A percentile compares a stretch with the other conserved stretches of the same genome.
Conservation (phyloP, 2,329 filamentous ascomycete genomes). For the Paraconiothyrium sp. region DNA sequence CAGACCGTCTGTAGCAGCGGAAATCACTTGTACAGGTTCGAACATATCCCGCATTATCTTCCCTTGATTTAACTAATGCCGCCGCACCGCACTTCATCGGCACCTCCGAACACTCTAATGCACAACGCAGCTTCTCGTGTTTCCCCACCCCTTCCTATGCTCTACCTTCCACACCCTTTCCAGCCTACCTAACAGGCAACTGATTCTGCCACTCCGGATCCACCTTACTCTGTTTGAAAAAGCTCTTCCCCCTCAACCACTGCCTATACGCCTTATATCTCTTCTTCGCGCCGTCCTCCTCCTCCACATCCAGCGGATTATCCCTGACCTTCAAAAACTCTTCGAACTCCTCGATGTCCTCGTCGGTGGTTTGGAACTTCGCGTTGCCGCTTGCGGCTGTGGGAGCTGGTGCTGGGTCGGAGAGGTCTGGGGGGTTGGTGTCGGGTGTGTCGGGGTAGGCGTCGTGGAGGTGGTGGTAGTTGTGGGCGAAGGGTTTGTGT, state of each 20-base stretch:
- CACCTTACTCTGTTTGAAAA: slow-evolving; percentile 84
- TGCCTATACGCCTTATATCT: slow-evolving; percentile 96
- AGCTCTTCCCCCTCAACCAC: slow-evolving; percentile 92
- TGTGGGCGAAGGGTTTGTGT: slow-evolving; percentile 7
- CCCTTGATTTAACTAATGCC: no score
- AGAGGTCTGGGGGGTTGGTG: background rate
- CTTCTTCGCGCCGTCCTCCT: slow-evolving; percentile 90
- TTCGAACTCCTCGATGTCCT: slow-evolving; percentile 76
- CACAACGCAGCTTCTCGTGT: background rate
- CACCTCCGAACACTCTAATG: no score
- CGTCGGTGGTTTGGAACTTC: slow-evolving; percentile 64
- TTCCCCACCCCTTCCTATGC: background rate
- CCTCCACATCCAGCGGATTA: slow-evolving; percentile 85
- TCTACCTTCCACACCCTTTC: background rate
- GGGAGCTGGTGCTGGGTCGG: background rate
- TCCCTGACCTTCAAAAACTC: slow-evolving; percentile 81
- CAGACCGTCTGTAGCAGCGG: no score
- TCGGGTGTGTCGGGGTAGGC: background rate
- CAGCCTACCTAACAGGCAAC: slow-evolving; percentile 40
- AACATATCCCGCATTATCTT: no score
- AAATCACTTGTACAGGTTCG: no score
- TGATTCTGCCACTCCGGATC: slow-evolving; percentile 59
- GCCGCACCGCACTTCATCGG: no score
- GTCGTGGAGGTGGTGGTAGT: slow-evolving; percentile 20
- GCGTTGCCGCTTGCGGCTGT: slow-evolving; percentile 2